phyloP scores from a whole-genome alignment of 495 filamentous ascomycete species.

The Xanthoparmelia taractica region DNA sequence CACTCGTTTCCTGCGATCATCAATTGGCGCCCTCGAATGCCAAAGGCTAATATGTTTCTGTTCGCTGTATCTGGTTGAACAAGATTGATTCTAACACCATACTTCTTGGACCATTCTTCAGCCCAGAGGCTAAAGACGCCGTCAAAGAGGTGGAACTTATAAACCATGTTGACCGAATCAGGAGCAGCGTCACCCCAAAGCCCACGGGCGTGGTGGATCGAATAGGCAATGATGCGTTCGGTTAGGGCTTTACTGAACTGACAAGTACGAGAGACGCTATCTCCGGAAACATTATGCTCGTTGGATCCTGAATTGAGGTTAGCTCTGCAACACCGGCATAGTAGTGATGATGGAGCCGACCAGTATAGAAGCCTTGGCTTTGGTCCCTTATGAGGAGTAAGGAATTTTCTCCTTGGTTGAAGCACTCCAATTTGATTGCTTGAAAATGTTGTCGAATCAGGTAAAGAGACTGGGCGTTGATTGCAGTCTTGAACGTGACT shows the following conservation, averaged over 20 bases:
- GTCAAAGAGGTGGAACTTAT: slow-evolving; percentile 3
- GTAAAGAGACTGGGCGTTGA: slow-evolving; percentile 6
- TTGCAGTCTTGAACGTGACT: slow-evolving; percentile 2
- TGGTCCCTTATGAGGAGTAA: neutral
- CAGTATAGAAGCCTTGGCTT: neutral
- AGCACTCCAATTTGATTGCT: slow-evolving; percentile 3
- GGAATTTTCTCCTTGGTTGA: neutral
- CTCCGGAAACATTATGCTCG: too few relatives aligned
- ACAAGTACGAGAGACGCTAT: too few relatives aligned
- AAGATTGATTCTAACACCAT: neutral
- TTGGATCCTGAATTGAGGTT: too few relatives aligned
- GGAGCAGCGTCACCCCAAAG: neutral
- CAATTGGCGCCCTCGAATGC: neutral
- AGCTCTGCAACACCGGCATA: too few relatives aligned
- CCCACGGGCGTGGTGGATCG: neutral
- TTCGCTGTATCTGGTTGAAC: slow-evolving; percentile 3
- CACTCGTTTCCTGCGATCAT: slow-evolving; percentile 7
- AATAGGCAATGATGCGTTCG: slow-evolving; percentile 2
- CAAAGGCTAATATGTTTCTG: neutral
- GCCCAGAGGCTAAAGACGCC: slow-evolving; percentile 5
- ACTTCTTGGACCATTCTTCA: slow-evolving; percentile 2
- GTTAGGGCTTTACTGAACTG: neutral
- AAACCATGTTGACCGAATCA: neutral
- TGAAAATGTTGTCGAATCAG: slow-evolving; percentile 5
- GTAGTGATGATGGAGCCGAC: too few relatives aligned